Evolutionary conservation across 2,329 filamentous ascomycete species (phyloP).

Genomic region (Grosmannia serpens): DNA sequence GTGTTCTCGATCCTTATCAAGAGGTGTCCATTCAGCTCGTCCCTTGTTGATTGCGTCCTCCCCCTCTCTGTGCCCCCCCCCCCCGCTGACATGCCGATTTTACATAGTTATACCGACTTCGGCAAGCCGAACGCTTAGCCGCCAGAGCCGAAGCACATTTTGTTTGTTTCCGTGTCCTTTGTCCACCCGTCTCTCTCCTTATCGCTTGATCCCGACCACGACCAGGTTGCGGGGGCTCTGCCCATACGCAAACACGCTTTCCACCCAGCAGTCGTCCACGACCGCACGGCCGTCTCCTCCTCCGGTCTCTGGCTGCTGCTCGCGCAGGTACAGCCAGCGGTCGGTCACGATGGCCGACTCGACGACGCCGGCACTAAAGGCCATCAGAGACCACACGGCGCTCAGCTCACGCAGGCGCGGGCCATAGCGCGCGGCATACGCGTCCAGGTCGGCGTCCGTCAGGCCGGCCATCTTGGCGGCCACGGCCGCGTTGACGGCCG

Average conservation of each 20-base stretch:
- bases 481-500: slow-evolving; percentile 35
- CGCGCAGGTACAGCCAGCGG: slow-evolving; percentile 74
- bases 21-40: not conserved
- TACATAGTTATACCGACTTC: not conserved
- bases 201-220: slow-evolving; percentile 72
- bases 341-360: slow-evolving; percentile 87
- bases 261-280: slow-evolving; percentile 73
- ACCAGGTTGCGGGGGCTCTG: slow-evolving; percentile 84
- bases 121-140: not conserved
- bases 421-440: slow-evolving; percentile 55
- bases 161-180: not conserved
- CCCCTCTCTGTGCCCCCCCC: no score
- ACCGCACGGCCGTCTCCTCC: not conserved
- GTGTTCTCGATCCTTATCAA: no score
- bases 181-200: not conserved
- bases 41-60: not conserved
- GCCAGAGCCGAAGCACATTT: not conserved
- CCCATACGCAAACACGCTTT: slow-evolving; percentile 81
- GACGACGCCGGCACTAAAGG: slow-evolving; percentile 79
- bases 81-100: not conserved
- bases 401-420: slow-evolving; percentile 68
- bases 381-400: slow-evolving; percentile 90
- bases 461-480: slow-evolving; percentile 52
- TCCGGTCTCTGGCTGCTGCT: slow-evolving; percentile 45
- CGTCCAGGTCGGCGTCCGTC: slow-evolving; percentile 62